Evolutionary conservation across 1,284 basidiomycete species (phyloP), one percentile per base, ranked within the genome.

Genomic region (Ceratobasidium papillatum): DNA sequence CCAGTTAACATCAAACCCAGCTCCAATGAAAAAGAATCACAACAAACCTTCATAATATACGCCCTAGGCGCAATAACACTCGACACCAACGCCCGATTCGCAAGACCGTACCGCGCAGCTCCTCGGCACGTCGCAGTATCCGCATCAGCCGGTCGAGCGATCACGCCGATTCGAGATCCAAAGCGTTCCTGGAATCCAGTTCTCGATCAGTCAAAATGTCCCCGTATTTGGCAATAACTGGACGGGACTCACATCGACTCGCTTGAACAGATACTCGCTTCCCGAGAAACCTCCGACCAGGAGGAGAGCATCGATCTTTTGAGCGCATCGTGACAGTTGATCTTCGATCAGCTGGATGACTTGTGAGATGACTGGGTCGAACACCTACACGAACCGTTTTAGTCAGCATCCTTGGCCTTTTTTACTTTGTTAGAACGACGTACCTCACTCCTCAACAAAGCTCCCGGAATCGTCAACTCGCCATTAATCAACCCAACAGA

Each of bases 231-330:
- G 17, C 25, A 36, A 36, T 11, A 58, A 49, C 19, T 58, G 4
- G 8, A 11, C 52, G 19, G 17, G 17, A 83, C 85, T 78, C 78
- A 90, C 91, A 85, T 92, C 86, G 45, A 93, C 58, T 8, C 30
- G 27, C 36, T 61, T 86, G 82, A 91, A 93, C 75, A 94, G 83
- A 81, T 94, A 94, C 80, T 92, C 89, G 80, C 91, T 91, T 12
- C 90, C 91, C 56, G 92, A 90, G 81, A 94, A 94, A 71, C 93
- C 93, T 82, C 93, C 93, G 79, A 94, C 93, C 78, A 94, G 87
- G 77, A 94, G 87, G 45, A 94, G 82, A 19, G 91, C 92, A 84
- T 94, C 88, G 78, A 94, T 88, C 47, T 84, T 85, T 78, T 90
- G 89, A 78, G 90, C 86, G 64, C 90, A 86, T 79, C 85, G 86